A percentile compares a stretch with the other conserved stretches of the same genome.
Evolutionary conservation across 1,284 basidiomycete genomes (phyloP).

Genomic region (Volvariella volvacea): DNA sequence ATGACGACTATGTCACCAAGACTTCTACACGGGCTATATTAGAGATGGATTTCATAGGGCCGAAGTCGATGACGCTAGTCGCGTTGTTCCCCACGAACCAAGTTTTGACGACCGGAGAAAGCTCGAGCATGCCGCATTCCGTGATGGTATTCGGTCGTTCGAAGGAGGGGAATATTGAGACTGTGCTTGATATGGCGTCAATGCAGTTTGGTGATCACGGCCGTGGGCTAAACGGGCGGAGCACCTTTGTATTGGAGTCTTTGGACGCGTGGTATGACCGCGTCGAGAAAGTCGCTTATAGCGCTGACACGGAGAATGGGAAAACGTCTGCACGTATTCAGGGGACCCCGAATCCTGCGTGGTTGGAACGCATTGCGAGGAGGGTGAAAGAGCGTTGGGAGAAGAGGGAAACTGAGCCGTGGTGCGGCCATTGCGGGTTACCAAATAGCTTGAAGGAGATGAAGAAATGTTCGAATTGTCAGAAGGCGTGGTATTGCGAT

Average conservation of each 20-base stretch:
- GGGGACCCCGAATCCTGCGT: slow-evolving; percentile 12
- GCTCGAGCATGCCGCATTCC: slow-evolving; percentile 15
- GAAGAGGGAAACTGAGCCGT: slow-evolving; percentile 14
- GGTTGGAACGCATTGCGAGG: slow-evolving; percentile 17
- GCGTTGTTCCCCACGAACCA: slow-evolving; percentile 12
- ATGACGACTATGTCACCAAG: slow-evolving; percentile 13
- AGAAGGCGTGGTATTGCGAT: slow-evolving; percentile 18
- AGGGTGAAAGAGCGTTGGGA: slow-evolving; percentile 22
- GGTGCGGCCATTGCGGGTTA: slow-evolving; percentile 25
- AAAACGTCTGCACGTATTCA: slow-evolving; percentile 12
- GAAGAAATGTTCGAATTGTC: slow-evolving; percentile 18
- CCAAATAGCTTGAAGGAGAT: slow-evolving; percentile 11
- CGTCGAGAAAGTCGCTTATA: slow-evolving; percentile 13
- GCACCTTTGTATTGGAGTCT: slow-evolving; percentile 21
- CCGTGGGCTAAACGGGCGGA: slow-evolving; percentile 19
- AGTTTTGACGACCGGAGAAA: slow-evolving; percentile 16
- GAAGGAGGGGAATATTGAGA: slow-evolving; percentile 8
- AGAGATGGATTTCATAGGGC: slow-evolving; percentile 16
- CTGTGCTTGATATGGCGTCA: slow-evolving; percentile 22
- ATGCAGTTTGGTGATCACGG: slow-evolving; percentile 26
- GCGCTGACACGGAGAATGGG: slow-evolving; percentile 10
- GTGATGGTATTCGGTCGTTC: slow-evolving; percentile 18
- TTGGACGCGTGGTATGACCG: slow-evolving; percentile 14
- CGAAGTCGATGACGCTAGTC: slow-evolving; percentile 13
- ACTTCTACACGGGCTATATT: slow-evolving; percentile 14